Base-by-base conservation (phyloP, 23 red algal genomes). In the Gracilaria caudata region DNA sequence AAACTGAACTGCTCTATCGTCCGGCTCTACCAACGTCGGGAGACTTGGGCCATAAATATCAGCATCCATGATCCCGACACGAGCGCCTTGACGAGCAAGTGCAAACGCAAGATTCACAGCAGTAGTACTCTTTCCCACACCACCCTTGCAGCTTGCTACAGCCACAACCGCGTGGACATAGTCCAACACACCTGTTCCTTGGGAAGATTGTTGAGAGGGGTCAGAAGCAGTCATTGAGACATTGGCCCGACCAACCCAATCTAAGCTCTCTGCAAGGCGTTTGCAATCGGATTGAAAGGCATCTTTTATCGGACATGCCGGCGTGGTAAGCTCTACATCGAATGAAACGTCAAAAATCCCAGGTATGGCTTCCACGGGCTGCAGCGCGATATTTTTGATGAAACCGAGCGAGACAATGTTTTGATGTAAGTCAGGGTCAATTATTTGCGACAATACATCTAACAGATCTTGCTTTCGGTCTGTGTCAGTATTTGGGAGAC, bases 31-130 rank as follows among this genome's bases (percentile, higher is more conserved):
- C 68, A 99, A 65, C 7, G 93, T 99, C 20, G 97, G 97, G 56
- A 99, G 73, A 46, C 86, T 92, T 38, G 97, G 97, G 43, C 97
- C 97, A 45, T 99, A 99, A 56, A 99, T 95, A 71, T 99, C 97
- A 30, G 97, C 93, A 68, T 99, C 97, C 92, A 99, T 94, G 45
- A 99, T 94, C 53, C 97, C 97, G 6, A 99, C 97, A 63, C 76
- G 79, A 54, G 93, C 97, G 20, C 97, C 97, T 58, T 38, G 60
- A 30, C 38, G 30, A 28, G 97, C 57, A 64, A 99, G 89, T 20
- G 89, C 43, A 78, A 84, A 99, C 7, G 97, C 97, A 36, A 99
- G 66, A 77, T 99, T 99, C 29, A 99, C 93, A 34, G 97, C 97
- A 21, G 92, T 95, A 45, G 97, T 99, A 56, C 87, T 93, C 78